A percentile compares a stretch with the other conserved stretches of the same genome.
Conservation (phyloP, 169 alveolate genomes). For the Perkinsus olseni region DNA sequence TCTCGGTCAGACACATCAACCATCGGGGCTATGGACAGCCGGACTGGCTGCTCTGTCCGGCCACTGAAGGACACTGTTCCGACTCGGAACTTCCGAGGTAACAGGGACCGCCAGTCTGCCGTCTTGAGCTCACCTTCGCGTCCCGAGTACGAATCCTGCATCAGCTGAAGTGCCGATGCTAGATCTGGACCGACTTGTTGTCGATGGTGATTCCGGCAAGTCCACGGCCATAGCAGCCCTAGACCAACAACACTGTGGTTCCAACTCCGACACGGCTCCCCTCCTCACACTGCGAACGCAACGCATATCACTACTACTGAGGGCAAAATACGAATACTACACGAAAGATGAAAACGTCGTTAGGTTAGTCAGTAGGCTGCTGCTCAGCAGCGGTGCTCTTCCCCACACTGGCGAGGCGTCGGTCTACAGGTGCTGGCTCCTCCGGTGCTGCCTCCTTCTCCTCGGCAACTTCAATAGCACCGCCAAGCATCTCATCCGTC, state of each 20-base stretch:
- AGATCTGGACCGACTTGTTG: neutral
- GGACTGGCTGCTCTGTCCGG: neutral
- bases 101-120: no score
- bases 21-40: conserved; percentile 87
- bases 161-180: neutral
- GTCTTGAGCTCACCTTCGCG: neutral
- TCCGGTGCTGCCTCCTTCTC: neutral
- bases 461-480: neutral
- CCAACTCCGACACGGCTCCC: neutral
- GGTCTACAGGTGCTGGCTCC: neutral
- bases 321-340: neutral
- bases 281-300: neutral
- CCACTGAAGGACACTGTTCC: neutral
- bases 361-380: neutral
- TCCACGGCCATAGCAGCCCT: neutral
- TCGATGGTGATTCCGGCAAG: neutral
- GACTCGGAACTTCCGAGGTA: no score
- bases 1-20: conserved; percentile 81
- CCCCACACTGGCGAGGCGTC: neutral
- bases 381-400: neutral
- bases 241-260: neutral
- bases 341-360: neutral
- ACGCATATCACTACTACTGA: neutral
- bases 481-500: neutral
- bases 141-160: neutral